phyloP scores from a whole-genome alignment of 2,329 filamentous ascomycete genomes.

The Hymenoscyphus infarciens region DNA sequence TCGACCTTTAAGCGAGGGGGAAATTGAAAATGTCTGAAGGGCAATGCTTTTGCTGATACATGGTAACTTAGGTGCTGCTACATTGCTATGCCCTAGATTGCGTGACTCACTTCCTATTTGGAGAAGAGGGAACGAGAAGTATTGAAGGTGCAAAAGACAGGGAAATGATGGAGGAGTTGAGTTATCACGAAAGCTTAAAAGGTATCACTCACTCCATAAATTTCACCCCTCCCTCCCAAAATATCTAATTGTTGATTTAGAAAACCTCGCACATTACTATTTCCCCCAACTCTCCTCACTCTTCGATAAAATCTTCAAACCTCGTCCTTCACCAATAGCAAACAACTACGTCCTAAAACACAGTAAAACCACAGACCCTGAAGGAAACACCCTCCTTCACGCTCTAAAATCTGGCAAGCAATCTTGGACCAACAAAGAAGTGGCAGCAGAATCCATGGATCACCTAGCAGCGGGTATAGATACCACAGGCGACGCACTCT shows the following conservation, averaged over 20 bases:
- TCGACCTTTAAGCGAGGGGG: neutral
- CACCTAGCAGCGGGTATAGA: constrained; percentile 70
- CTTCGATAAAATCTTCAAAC: constrained; percentile 84
- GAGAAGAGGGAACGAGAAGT: constrained; percentile 60
- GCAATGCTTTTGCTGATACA: neutral
- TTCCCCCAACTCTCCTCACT: constrained; percentile 97
- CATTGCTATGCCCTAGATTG: constrained; percentile 70
- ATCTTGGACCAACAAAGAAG: constrained; percentile 49
- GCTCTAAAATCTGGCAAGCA: constrained; percentile 52
- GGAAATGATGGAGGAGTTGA: constrained; percentile 64
- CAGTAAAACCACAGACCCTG: constrained; percentile 43
- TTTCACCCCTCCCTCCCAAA: neutral
- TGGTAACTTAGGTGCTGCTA: constrained; percentile 35
- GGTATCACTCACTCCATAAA: constrained; percentile 40
- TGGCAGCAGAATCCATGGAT: constrained; percentile 66
- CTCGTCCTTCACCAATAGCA: constrained; percentile 45
- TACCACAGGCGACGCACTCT: constrained; percentile 66
- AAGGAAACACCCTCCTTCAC: constrained; percentile 55
- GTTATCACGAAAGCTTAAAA: constrained; percentile 64
- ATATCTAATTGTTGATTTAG: constrained; percentile 32
- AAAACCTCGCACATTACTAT: constrained; percentile 53
- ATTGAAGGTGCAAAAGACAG: constrained; percentile 53
- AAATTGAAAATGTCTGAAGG: too few relatives aligned
- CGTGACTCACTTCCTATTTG: constrained; percentile 66
- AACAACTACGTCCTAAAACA: constrained; percentile 56